These are phyloP conservation scores for Phialocephala subalpina DNA, from an alignment of 2,329 filamentous ascomycete genomes.

Conservation along the genomic window DNA sequence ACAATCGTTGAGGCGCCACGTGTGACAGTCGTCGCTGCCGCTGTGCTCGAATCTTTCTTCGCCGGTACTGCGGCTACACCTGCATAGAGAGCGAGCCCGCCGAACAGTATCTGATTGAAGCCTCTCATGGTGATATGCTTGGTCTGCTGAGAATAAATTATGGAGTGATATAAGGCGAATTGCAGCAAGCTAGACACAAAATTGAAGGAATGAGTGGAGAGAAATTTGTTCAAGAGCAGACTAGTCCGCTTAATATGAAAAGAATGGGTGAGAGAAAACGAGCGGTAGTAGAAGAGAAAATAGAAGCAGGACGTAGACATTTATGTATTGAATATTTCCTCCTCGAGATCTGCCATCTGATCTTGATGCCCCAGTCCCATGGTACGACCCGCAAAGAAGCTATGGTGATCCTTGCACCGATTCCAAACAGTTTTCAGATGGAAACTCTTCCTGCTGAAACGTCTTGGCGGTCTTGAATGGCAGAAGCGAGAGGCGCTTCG, in stretches of 20 bases:
- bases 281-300: not conserved
- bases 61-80: not conserved
- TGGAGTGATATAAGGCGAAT: too few species aligned
- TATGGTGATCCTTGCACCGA: not conserved
- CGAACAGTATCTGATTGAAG: not conserved
- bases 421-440: not conserved
- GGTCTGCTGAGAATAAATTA: too few species aligned
- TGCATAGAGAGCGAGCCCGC: not conserved
- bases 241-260: not conserved
- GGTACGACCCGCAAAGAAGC: not conserved
- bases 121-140: not conserved
- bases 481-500: not conserved
- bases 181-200: too few species aligned
- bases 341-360: not conserved
- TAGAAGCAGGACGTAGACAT: too few species aligned
- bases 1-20: conserved; percentile 44
- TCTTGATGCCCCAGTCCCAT: not conserved
- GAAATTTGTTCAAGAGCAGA: not conserved
- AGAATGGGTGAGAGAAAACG: not conserved
- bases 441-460: not conserved
- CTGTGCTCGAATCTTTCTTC: not conserved
- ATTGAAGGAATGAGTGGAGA: not conserved
- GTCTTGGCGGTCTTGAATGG: not conserved
- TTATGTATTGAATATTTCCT: not conserved
- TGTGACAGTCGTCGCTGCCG: conserved; percentile 16